These are phyloP conservation scores for Gossypium arboreum DNA, from an alignment of 345 rosid genomes.

Conservation along the genomic window DNA sequence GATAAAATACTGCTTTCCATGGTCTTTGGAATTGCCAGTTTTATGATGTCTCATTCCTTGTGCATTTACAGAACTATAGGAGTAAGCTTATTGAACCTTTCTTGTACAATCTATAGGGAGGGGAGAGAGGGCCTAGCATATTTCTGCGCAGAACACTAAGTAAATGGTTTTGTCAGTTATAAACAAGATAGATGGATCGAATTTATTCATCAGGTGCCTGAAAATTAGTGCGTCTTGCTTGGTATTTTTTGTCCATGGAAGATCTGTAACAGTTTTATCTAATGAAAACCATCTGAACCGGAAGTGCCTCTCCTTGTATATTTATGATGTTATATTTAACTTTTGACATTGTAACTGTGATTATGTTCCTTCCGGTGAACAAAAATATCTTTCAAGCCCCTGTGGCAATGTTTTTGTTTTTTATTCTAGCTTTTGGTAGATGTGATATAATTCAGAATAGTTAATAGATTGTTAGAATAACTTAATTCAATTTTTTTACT, in stretches of 20 bases:
- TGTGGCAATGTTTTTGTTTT: neutral
- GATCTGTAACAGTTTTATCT: neutral
- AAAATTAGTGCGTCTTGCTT: neutral
- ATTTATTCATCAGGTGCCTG: neutral
- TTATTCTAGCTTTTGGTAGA: neutral
- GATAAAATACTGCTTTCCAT: neutral
- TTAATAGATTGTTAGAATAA: neutral
- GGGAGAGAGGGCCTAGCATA: neutral
- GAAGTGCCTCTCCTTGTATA: neutral
- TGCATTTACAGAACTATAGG: slow-evolving; percentile 4
- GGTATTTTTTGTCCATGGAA: neutral
- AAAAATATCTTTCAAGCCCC: neutral
- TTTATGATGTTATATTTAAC: neutral
- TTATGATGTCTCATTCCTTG: neutral
- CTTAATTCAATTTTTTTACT: neutral
- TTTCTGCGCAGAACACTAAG: neutral
- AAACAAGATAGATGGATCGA: neutral
- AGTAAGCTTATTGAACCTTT: neutral
- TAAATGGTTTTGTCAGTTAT: neutral
- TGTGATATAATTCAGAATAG: neutral
- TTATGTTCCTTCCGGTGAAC: neutral
- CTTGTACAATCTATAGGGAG: neutral
- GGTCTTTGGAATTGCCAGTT: neutral
- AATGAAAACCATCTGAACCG: neutral
- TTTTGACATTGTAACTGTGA: neutral